Conservation (phyloP, 2,329 filamentous ascomycete species). For the Achaetomium macrosporum region DNA sequence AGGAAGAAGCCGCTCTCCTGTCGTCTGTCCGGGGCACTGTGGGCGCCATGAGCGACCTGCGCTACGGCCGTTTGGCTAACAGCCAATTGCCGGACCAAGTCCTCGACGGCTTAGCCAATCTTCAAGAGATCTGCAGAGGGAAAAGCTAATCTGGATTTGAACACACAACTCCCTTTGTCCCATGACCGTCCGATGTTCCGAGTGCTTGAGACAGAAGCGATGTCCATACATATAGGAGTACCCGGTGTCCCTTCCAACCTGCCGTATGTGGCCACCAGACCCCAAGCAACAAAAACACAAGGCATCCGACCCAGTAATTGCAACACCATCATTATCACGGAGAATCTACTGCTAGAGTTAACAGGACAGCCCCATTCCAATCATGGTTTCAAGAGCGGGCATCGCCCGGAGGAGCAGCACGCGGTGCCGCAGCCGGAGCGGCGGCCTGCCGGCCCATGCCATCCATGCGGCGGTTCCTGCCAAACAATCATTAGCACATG, state of each 20-base stretch:
- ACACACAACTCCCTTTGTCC: background rate
- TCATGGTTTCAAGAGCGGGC: constrained; percentile 20
- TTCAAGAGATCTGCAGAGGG: constrained; percentile 57
- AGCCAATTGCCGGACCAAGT: constrained; percentile 59
- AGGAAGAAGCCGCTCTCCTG: constrained; percentile 56
- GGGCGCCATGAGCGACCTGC: constrained; percentile 71
- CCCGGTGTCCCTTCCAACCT: background rate
- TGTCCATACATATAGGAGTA: too few relatives aligned
- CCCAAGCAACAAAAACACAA: background rate
- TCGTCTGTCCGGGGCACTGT: constrained; percentile 59
- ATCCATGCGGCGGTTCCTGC: constrained; percentile 33
- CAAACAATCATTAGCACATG: constrained; percentile 22
- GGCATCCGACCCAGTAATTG: constrained; percentile 11
- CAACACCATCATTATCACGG: constrained; percentile 5
- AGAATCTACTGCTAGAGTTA: background rate
- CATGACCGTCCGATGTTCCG: background rate
- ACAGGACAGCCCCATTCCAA: background rate
- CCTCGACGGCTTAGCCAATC: constrained; percentile 56
- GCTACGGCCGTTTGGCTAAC: constrained; percentile 70
- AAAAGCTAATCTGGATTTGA: constrained; percentile 18
- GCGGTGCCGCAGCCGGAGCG: constrained; percentile 19
- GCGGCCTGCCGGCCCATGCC: constrained; percentile 13
- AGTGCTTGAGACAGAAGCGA: too few relatives aligned
- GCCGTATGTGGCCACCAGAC: background rate
- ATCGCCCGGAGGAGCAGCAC: constrained; percentile 26